Evolutionary conservation across 139 green algal genomes (phyloP).

Genomic region (Chlamydomonas urium): DNA sequence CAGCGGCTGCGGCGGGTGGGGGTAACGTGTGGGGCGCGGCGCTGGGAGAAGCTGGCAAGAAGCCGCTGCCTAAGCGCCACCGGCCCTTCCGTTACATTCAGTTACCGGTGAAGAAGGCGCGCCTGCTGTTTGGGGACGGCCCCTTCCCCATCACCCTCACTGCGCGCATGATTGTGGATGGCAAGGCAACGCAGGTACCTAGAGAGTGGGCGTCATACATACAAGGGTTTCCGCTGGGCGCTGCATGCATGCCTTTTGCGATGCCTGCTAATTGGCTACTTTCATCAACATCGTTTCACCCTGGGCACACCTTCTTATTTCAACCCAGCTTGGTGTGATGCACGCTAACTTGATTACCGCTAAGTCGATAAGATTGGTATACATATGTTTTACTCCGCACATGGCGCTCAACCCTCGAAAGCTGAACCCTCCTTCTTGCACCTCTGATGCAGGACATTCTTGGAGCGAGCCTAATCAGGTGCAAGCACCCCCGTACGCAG

Average conservation of each 20-base stretch:
- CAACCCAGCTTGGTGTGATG: background rate
- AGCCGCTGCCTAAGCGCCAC: background rate
- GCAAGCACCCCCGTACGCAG: background rate
- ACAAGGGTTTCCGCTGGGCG: background rate
- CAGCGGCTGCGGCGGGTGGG: background rate
- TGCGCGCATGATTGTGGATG: constrained; percentile 2
- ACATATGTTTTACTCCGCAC: background rate
- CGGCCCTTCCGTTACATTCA: background rate
- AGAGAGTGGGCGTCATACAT: background rate
- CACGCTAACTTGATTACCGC: background rate
- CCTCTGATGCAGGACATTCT: background rate
- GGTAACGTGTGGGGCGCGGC: background rate
- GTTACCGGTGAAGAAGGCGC: background rate
- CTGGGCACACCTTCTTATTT: background rate
- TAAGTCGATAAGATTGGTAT: background rate
- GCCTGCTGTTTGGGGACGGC: background rate
- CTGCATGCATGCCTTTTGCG: background rate
- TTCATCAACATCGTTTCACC: background rate
- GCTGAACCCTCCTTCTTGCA: background rate
- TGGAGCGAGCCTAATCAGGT: background rate
- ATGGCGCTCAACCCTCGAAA: background rate
- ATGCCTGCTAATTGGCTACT: background rate
- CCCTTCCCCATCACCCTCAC: background rate
- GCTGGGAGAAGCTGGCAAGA: no score
- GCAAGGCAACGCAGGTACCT: background rate